Base-by-base conservation (phyloP, 306 rosid species). In the Hippophae tibetana region DNA sequence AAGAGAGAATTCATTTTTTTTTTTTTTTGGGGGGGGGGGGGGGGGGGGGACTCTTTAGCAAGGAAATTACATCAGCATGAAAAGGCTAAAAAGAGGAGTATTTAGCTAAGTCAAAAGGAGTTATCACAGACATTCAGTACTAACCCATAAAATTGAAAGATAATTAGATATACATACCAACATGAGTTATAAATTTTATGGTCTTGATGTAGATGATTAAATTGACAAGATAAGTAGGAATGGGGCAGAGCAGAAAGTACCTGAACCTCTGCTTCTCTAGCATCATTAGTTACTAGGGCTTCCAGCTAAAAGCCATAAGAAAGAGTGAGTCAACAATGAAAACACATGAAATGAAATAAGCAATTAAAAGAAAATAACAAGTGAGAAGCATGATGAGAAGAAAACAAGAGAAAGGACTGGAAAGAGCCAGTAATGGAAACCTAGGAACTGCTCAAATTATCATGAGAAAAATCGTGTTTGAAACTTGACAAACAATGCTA, bases 211-310 rank as follows among this genome's bases (percentile, higher is more conserved):
- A 49, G 14, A 13, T 49, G 2, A 5, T 48, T n/a, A 6, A 12
- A 6, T 10, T 12, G 52, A 18, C 6, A 3, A 13, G 23, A 48
- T 1, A 48, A 8, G 23, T 7, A 49, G 53, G 52, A 18, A 49
- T 31, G 38, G 38, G 38, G 38, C 38, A 18, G 13, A 1, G 14
- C 23, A 49, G 25, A 12, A 23, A 7, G 59, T 75, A 93, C 99
- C 95, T 88, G 99, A 60, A 93, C 75, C 43, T 93, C 99, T 47
- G 75, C 66, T 47, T 86, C 99, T 71, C 84, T 75, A 48, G 82
- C 79, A 54, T 89, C 97, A 70, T 61, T 89, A 46, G 66, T 76
- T 54, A 93, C 81, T 85, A 89, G 56, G 40, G 85, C 78, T 69
- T 89, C 99, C 80, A 93, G 79, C 99, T 93, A 82, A 73, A 31